These are phyloP conservation scores for Pestalotiopsis sp. DNA, from an alignment of 2,329 filamentous ascomycete genomes.

Conservation along the genomic window DNA sequence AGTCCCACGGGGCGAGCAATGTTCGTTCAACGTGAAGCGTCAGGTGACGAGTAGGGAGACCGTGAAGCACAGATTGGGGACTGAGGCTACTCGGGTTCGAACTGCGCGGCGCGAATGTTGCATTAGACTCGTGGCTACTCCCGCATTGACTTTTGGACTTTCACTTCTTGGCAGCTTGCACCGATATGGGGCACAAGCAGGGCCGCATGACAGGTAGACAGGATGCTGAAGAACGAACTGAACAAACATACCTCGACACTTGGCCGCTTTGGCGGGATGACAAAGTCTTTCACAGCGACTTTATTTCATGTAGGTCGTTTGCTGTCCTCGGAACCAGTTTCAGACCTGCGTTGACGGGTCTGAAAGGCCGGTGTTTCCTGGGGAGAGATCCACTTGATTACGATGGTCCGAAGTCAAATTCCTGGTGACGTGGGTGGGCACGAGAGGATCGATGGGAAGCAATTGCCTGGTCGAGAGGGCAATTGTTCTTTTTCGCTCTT, in stretches of 20 bases:
- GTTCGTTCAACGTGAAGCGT: slow-evolving; percentile 40
- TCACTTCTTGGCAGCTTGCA: not conserved
- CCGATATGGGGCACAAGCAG: not conserved
- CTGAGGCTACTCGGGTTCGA: slow-evolving; percentile 40
- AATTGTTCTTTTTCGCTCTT: not conserved
- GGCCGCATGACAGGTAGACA: not conserved
- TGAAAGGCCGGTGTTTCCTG: slow-evolving; percentile 30
- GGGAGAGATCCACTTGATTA: slow-evolving; percentile 30
- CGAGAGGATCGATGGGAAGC: slow-evolving; percentile 18
- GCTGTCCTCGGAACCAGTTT: slow-evolving; percentile 33
- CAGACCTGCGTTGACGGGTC: slow-evolving; percentile 30
- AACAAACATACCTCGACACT: slow-evolving; percentile 33
- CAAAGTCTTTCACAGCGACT: slow-evolving; percentile 12
- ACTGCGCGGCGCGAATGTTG: slow-evolving; percentile 30
- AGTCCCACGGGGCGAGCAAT: slow-evolving; percentile 53
- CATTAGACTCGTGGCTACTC: not conserved
- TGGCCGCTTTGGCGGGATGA: slow-evolving; percentile 23
- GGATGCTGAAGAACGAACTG: no score
- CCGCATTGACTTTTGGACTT: not conserved
- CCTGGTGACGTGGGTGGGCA: slow-evolving; percentile 30
- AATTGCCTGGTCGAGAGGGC: slow-evolving; percentile 13
- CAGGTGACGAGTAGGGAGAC: slow-evolving; percentile 36
- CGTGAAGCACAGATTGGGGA: slow-evolving; percentile 24
- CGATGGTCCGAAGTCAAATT: slow-evolving; percentile 34
- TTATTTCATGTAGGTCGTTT: slow-evolving; percentile 33